These are phyloP conservation scores for Populus hybrid DNA, from an alignment of 441 rosid genomes.

Conservation along the genomic window DNA sequence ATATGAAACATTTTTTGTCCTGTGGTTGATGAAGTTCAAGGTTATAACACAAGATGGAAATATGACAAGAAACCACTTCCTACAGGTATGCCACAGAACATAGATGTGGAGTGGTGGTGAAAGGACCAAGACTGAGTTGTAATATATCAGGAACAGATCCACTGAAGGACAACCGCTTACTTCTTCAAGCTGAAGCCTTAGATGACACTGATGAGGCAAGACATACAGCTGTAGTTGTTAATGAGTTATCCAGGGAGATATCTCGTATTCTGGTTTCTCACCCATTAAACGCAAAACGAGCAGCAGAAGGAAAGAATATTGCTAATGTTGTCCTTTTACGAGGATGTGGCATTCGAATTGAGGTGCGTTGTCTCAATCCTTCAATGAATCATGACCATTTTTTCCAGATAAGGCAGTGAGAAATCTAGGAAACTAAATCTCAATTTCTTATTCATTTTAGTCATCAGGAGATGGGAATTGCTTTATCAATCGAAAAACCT, in stretches of 20 bases:
- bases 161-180: constrained; percentile 82
- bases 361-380: too few species aligned
- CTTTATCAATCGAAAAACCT: not conserved
- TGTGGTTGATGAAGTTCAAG: not conserved
- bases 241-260: constrained; percentile 78
- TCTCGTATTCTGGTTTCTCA: constrained; percentile 67
- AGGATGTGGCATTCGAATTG: constrained; percentile 90
- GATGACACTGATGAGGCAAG: constrained; percentile 84
- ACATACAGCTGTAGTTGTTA: constrained; percentile 78
- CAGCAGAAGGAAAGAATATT: constrained; percentile 70
- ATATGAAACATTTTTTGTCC: not conserved
- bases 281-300: constrained; percentile 67
- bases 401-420: not conserved
- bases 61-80: constrained; percentile 8
- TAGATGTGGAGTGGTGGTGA: constrained; percentile 94
- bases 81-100: constrained; percentile 92
- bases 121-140: constrained; percentile 85
- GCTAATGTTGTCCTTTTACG: constrained; percentile 91
- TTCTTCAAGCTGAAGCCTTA: constrained; percentile 68
- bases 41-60: constrained; percentile 5
- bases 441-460: not conserved
- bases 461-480: not conserved
- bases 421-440: constrained; percentile 2
- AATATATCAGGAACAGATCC: constrained; percentile 98
- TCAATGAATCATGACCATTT: constrained; percentile 5